A percentile compares a stretch with the other conserved stretches of the same genome.
Evolutionary conservation across 2,329 filamentous ascomycete species (phyloP).

Genomic region (Grosmannia huntii): DNA sequence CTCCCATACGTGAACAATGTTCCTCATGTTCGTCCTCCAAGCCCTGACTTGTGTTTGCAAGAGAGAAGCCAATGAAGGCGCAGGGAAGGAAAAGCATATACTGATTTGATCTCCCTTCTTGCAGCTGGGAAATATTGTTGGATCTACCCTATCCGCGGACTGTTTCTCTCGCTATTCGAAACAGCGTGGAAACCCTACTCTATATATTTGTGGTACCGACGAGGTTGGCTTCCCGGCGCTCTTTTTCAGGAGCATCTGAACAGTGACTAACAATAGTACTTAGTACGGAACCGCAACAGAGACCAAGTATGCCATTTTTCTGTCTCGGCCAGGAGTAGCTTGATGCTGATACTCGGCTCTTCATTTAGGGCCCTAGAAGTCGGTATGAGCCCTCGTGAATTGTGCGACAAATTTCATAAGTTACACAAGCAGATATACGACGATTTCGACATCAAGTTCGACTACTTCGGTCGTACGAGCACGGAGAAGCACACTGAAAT

Average conservation of each 20-base stretch:
- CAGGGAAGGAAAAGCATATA: background rate
- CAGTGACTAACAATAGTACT: background rate
- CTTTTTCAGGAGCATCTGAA: background rate
- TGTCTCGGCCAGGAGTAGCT: background rate
- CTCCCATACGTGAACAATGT: conserved; percentile 42
- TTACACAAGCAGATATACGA: conserved; percentile 84
- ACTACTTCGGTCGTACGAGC: conserved; percentile 88
- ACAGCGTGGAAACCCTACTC: conserved; percentile 63
- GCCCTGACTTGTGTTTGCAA: background rate
- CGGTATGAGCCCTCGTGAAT: conserved; percentile 58
- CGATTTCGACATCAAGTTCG: conserved; percentile 92
- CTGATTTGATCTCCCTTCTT: background rate
- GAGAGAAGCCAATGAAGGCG: background rate
- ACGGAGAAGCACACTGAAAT: conserved; percentile 84
- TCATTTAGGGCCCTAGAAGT: conserved; percentile 60
- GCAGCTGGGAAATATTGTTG: conserved; percentile 67
- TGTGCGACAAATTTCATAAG: conserved; percentile 86
- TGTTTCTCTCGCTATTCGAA: conserved; percentile 75
- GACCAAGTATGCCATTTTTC: conserved; percentile 44
- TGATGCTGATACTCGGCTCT: background rate
- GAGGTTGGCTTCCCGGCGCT: conserved; percentile 6
- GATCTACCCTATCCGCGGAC: conserved; percentile 77
- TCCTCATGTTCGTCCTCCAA: conserved; percentile 39
- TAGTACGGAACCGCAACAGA: conserved; percentile 85
- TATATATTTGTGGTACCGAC: conserved; percentile 63